Percentiles rank a stretch among this genome's conserved stretches.
phyloP scores from a whole-genome alignment of 1,139 yeast species.

The Pneumocystis carinii region DNA sequence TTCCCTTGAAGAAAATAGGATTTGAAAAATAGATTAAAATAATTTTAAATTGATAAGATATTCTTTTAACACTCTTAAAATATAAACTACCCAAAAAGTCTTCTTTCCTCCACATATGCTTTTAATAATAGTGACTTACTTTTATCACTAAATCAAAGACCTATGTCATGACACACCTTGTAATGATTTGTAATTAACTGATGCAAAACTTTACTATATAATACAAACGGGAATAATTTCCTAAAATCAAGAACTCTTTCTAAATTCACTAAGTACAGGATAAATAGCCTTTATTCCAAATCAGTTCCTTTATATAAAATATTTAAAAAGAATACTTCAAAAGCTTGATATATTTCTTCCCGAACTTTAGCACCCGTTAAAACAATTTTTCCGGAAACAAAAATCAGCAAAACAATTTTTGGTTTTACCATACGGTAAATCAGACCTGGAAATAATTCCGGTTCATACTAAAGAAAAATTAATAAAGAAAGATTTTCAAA shows the following conservation, averaged over 20 bases:
- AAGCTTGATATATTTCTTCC: conserved; percentile 95
- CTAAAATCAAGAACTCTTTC: conserved; percentile 36
- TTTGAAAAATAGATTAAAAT: no score
- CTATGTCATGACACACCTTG: no score
- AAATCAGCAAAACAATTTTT: conserved; percentile 83
- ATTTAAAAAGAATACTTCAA: conserved; percentile 33
- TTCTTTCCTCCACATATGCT: no score
- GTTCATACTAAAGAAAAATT: conserved; percentile 44
- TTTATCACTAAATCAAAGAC: no score
- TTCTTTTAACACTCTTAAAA: no score
- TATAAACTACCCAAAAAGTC: no score
- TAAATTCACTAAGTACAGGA: conserved; percentile 95
- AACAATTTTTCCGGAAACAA: conserved; percentile 94
- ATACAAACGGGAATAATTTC: background rate
- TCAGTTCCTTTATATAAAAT: background rate
- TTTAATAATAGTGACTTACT: no score
- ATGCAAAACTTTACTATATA: background rate
- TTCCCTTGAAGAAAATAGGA: no score
- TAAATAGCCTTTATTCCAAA: conserved; percentile 46
- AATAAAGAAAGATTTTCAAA: background rate
- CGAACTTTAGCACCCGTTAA: conserved; percentile 98
- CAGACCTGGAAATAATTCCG: conserved; percentile 94
- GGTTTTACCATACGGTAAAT: conserved; percentile 99
- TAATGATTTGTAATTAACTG: background rate
- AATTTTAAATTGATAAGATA: no score